Percentiles rank a stretch among this genome's conserved stretches.
phyloP scores from a whole-genome alignment of 225 moss, liverwort and hornwort genomes.

The Sphagnum contortum region DNA sequence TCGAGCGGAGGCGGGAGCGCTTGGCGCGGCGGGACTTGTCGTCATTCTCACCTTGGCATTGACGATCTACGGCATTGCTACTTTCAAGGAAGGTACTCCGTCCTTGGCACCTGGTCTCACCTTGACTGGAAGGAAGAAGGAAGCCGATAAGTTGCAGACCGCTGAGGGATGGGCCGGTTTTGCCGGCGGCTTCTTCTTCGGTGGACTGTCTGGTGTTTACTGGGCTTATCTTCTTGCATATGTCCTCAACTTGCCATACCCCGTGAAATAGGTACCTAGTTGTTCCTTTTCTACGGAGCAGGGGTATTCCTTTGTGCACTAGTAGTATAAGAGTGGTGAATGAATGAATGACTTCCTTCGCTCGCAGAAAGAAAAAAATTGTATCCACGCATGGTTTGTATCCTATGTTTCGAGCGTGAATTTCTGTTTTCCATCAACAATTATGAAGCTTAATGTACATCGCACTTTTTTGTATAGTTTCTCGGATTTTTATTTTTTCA shows the following conservation, averaged over 20 bases:
- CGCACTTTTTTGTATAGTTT: too few relatives aligned
- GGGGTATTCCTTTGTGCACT: too few relatives aligned
- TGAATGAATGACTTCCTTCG: too few relatives aligned
- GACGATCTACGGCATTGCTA: slow-evolving; percentile 94
- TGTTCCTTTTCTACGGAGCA: too few relatives aligned
- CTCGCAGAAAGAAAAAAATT: too few relatives aligned
- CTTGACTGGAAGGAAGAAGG: slow-evolving; percentile 77
- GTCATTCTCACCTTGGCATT: slow-evolving; percentile 66
- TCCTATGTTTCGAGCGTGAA: too few relatives aligned
- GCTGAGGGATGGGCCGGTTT: slow-evolving; percentile 95
- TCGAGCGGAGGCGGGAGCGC: slow-evolving; percentile 57
- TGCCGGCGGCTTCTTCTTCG: slow-evolving; percentile 93
- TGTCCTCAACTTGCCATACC: slow-evolving; percentile 74
- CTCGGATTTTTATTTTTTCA: too few relatives aligned
- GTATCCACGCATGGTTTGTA: too few relatives aligned
- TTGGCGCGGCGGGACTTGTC: slow-evolving; percentile 76
- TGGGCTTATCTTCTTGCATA: slow-evolving; percentile 97
- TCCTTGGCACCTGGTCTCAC: slow-evolving; percentile 67
- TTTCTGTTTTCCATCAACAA: too few relatives aligned
- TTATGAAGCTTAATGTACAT: too few relatives aligned
- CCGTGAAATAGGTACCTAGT: slow-evolving; percentile 53
- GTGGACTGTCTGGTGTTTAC: slow-evolving; percentile 75
- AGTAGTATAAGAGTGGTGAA: too few relatives aligned
- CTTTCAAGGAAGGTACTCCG: slow-evolving; percentile 82
- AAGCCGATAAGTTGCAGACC: slow-evolving; percentile 88